Evolutionary conservation across 306 rosid species (phyloP).

Genomic region (Pachyrhizus erosus): DNA sequence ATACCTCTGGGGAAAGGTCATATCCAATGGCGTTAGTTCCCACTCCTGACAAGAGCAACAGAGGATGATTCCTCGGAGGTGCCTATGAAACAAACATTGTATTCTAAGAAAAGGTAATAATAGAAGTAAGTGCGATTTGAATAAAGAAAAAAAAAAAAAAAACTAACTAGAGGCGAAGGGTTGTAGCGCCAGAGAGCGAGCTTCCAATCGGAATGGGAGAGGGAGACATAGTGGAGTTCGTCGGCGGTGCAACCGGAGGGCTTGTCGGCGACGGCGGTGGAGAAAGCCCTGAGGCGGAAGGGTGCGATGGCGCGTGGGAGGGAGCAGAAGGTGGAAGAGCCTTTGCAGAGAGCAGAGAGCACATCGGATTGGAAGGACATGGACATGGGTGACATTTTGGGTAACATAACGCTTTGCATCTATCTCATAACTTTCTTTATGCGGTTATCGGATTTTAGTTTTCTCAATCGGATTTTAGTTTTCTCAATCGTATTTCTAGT

Average conservation of each 20-base stretch:
- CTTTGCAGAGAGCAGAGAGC: conserved; percentile 52
- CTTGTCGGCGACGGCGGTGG: conserved; percentile 59
- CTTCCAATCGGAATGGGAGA: conserved; percentile 81
- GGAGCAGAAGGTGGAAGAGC: conserved; percentile 55
- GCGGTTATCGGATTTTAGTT: too few relatives aligned
- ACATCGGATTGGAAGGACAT: conserved; percentile 55
- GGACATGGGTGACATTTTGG: conserved; percentile 57
- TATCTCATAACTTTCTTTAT: neutral
- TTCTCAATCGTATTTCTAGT: neutral
- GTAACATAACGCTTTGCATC: neutral
- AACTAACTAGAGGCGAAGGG: conserved; percentile 74
- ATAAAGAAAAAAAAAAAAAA: neutral
- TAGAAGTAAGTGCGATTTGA: conserved; percentile 10
- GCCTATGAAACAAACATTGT: conserved; percentile 58
- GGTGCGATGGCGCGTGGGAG: conserved; percentile 57
- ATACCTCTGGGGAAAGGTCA: conserved; percentile 90
- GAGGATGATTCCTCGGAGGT: conserved; percentile 87
- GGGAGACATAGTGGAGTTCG: conserved; percentile 91
- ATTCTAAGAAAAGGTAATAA: neutral
- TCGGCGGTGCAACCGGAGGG: conserved; percentile 94
- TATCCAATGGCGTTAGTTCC: conserved; percentile 98
- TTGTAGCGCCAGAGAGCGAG: conserved; percentile 97
- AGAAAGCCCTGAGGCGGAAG: conserved; percentile 65
- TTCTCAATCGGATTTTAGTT: neutral
- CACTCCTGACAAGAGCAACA: conserved; percentile 89